phyloP scores from a whole-genome alignment of 1,139 yeast genomes.

The Yamadazyma atlantica region DNA sequence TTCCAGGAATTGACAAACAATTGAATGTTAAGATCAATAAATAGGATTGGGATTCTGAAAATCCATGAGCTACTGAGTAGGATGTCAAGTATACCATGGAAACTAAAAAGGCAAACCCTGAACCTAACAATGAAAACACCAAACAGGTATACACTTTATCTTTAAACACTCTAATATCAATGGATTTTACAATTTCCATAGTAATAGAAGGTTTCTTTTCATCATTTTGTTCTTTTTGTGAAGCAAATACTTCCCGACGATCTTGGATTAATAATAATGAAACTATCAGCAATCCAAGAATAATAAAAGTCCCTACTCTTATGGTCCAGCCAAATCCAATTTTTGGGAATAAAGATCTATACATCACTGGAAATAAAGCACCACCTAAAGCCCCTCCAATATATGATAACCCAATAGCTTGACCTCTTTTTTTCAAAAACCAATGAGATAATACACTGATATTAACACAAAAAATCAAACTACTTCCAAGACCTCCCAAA shows the following conservation, averaged over 20 bases:
- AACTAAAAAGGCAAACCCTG: constrained; percentile 45
- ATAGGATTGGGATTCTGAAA: constrained; percentile 41
- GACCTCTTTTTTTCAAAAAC: constrained; percentile 55
- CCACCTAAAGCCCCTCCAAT: constrained; percentile 69
- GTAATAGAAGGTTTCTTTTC: constrained; percentile 8
- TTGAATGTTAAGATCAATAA: constrained; percentile 45
- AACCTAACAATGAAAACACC: constrained; percentile 30
- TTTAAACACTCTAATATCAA: constrained; percentile 27
- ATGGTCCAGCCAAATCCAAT: constrained; percentile 67
- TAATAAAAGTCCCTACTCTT: constrained; percentile 52
- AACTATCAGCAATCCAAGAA: constrained; percentile 35
- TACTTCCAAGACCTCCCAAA: constrained; percentile 56
- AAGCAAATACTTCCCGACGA: constrained; percentile 21
- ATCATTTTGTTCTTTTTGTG: not conserved
- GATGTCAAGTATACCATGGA: constrained; percentile 52
- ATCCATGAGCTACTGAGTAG: constrained; percentile 46
- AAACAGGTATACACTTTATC: constrained; percentile 25
- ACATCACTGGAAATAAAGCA: constrained; percentile 55
- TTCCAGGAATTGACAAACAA: constrained; percentile 47
- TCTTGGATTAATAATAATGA: constrained; percentile 44
- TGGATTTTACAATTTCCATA: constrained; percentile 20
- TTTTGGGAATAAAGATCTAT: constrained; percentile 42
- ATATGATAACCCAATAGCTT: constrained; percentile 57
- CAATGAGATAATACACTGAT: constrained; percentile 64
- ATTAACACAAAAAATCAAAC: constrained; percentile 57